These are phyloP conservation scores for Kodamaea sp. DNA, from an alignment of 1,139 yeast species.

Conservation along the genomic window DNA sequence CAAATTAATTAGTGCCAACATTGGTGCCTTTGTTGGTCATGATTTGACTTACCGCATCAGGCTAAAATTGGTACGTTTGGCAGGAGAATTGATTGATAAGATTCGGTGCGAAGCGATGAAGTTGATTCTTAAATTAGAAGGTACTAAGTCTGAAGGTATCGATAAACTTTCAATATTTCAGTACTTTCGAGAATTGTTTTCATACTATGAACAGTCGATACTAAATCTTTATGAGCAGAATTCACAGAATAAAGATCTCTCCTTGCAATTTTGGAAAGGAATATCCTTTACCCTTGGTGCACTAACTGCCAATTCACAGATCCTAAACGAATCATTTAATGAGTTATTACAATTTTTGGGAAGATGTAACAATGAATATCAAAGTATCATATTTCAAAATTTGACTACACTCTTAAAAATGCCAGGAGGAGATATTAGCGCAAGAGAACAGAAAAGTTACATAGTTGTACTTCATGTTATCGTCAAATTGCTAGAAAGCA, in stretches of 20 bases:
- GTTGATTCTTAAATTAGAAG: conserved; percentile 17
- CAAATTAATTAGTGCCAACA: conserved; percentile 33
- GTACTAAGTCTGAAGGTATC: not conserved
- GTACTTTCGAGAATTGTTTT: conserved; percentile 31
- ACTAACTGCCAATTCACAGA: conserved; percentile 49
- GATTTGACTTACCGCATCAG: conserved; percentile 3
- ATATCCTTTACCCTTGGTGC: conserved; percentile 62
- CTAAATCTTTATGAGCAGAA: conserved; percentile 4
- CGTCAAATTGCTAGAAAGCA: conserved; percentile 43
- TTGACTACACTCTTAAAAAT: conserved; percentile 19
- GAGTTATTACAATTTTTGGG: conserved; percentile 40
- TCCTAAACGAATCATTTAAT: conserved; percentile 47
- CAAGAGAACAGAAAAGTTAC: conserved; percentile 24
- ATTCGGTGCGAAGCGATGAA: conserved; percentile 30
- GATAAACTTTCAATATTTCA: conserved; percentile 6
- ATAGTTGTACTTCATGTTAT: conserved; percentile 31
- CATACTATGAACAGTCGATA: conserved; percentile 13
- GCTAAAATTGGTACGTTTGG: conserved; percentile 50
- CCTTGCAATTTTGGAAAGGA: conserved; percentile 57
- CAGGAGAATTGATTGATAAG: conserved; percentile 48
- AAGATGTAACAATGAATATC: conserved; percentile 1
- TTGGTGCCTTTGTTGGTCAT: conserved; percentile 7
- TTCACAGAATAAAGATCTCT: conserved; percentile 16
- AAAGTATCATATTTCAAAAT: conserved; percentile 8
- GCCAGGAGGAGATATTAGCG: conserved; percentile 9